A percentile compares a stretch with the other conserved stretches of the same genome.
phyloP scores from a whole-genome alignment of 345 rosid genomes.

The Syzygium oleosum region DNA sequence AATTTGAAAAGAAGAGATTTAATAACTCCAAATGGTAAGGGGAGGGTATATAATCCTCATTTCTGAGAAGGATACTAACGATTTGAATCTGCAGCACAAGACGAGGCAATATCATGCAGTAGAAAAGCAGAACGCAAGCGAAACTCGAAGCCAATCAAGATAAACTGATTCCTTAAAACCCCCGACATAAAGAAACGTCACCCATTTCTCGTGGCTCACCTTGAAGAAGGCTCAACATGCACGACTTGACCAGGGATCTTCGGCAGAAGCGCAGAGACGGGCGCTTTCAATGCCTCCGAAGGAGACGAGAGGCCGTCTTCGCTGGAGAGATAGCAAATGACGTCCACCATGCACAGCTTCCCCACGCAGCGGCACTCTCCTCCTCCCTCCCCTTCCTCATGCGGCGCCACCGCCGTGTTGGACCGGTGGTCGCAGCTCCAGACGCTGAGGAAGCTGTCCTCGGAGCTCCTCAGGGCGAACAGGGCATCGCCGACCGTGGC shows the following conservation, averaged over 20 bases:
- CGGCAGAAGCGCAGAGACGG: slow-evolving; percentile 64
- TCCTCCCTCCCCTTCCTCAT: background rate
- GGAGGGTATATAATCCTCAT: background rate
- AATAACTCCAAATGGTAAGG: background rate
- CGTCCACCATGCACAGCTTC: slow-evolving; percentile 83
- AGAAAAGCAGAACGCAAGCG: background rate
- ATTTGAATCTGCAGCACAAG: background rate
- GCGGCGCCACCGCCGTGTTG: background rate
- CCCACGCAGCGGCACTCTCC: slow-evolving; percentile 64
- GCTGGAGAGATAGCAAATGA: slow-evolving; percentile 63
- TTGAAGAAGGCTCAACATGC: slow-evolving; percentile 63
- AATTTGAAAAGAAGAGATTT: background rate
- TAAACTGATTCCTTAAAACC: background rate
- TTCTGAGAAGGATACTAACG: background rate
- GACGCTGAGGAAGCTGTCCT: slow-evolving; percentile 50
- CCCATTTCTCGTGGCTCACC: slow-evolving; percentile 29
- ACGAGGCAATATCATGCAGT: background rate
- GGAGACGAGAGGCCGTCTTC: slow-evolving; percentile 45
- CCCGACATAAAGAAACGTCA: background rate
- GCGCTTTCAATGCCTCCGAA: slow-evolving; percentile 37
- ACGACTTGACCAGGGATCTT: slow-evolving; percentile 28
- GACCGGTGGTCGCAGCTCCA: slow-evolving; percentile 63
- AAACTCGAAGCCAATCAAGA: background rate
- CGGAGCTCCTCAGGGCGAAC: slow-evolving; percentile 47
- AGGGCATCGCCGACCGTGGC: slow-evolving; percentile 52